A percentile compares a stretch with the other conserved stretches of the same genome.
Evolutionary conservation across 495 filamentous ascomycete genomes (phyloP).

Genomic region (Cenococcum geophilum): DNA sequence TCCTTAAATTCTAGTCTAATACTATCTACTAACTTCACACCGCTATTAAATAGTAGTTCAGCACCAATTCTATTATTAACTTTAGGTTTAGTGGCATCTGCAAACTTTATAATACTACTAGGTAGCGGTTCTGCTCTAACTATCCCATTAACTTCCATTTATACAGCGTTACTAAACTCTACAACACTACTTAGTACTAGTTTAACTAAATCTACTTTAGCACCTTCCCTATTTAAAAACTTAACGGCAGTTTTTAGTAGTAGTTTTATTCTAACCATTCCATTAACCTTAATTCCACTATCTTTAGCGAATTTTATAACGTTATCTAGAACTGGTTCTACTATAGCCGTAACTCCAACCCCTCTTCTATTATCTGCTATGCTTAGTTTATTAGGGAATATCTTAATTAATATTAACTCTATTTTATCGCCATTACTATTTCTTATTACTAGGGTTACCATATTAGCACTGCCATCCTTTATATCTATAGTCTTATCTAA

Average conservation of each 20-base stretch:
- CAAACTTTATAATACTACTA: not conserved
- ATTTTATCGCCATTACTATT: not conserved
- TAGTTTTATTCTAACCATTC: not conserved
- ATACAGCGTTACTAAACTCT: conserved; percentile 10
- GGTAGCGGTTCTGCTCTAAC: not conserved
- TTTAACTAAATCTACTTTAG: not conserved
- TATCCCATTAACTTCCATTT: not conserved
- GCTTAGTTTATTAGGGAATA: not conserved
- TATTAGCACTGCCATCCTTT: not conserved
- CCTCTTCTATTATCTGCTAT: not conserved
- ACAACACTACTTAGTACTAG: not conserved
- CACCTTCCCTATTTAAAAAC: not conserved
- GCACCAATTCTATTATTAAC: not conserved
- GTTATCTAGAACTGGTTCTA: not conserved
- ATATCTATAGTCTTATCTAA: not conserved
- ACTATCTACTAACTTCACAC: not conserved
- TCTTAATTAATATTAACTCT: not conserved
- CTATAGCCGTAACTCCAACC: not conserved
- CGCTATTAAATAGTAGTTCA: not conserved
- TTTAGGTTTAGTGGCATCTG: not conserved
- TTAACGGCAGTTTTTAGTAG: not conserved
- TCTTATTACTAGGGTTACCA: not conserved
- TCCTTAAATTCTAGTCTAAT: not conserved
- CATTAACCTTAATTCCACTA: not conserved
- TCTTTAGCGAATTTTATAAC: not conserved